Evolutionary conservation across 495 filamentous ascomycete genomes (phyloP), one percentile per base, ranked within the genome.

Genomic region (Daldinia caldariorum): DNA sequence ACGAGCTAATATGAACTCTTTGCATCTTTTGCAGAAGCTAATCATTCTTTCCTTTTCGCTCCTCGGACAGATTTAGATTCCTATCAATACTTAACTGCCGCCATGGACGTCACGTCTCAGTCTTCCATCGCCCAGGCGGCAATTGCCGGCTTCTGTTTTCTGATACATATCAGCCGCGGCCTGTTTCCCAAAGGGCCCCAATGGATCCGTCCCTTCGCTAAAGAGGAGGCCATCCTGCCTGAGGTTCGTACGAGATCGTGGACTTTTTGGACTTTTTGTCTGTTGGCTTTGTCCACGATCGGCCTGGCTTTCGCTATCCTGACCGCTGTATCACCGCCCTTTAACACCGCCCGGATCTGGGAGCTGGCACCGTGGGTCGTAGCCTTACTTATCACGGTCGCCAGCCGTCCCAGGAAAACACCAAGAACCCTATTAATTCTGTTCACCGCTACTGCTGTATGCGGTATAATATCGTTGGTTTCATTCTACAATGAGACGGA

Each of bases 341-440:
- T 67, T 67, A 59, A 63, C 37, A 55, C 51, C 32, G 10, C 47
- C 29, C 62, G 61, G 41, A 63, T 76, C 10, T 61, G 73, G 1
- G 73, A 77, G 37, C 32, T 73, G 26, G 51, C n/a, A 34, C 62
- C 69, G 85, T 82, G 79, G 88, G 79, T 76, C 22, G 67, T 80
- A 34, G 75, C 79, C 49, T 61, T 81, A 6, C 59, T 86, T 14
- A 70, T 89, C 14, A 77, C 86, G 35, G 72, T 79, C 3, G 63
- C 83, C 20, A 80, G 83, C 59, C 83, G 85, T 8, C 88, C 88
- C 29, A 83, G 77, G 16, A 78, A 74, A 32, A 78, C 78, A 4
- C 80, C 87, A 26, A 75, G 77, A 20, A 65, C 79, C 6, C 75
- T 88, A 37, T 70, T 85, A 13, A 67, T 76, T 3, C 60, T 86